Evolutionary conservation across 1,284 basidiomycete genomes (phyloP).

Genomic region (Melampsora larici-populina): DNA sequence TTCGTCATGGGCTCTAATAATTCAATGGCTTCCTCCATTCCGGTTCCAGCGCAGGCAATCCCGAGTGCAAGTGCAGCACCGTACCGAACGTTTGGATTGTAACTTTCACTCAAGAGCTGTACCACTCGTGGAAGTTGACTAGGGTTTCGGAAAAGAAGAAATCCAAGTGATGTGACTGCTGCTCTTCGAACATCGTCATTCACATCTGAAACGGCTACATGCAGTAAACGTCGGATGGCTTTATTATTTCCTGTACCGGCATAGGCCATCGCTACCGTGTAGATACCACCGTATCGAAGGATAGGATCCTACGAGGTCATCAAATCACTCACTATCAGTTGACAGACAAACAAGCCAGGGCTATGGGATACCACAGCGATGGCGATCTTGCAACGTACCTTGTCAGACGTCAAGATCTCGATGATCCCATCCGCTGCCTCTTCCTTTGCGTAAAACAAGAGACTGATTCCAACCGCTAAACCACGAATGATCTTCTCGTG

Average conservation of each 20-base stretch:
- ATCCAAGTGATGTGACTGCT: constrained; percentile 88
- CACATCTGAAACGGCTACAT: constrained; percentile 93
- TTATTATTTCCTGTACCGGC: constrained; percentile 90
- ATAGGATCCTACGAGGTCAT: constrained; percentile 72
- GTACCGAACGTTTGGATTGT: constrained; percentile 95
- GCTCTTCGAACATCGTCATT: constrained; percentile 92
- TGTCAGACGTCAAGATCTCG: constrained; percentile 72
- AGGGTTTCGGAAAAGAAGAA: constrained; percentile 91
- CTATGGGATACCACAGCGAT: background rate
- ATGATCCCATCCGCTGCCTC: constrained; percentile 79
- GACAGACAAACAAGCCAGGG: constrained; percentile 41
- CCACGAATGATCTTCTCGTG: constrained; percentile 98
- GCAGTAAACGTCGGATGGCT: constrained; percentile 80
- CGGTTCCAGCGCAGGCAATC: constrained; percentile 95
- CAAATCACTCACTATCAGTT: background rate
- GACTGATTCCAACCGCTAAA: constrained; percentile 81
- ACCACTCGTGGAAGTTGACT: constrained; percentile 89
- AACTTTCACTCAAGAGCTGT: constrained; percentile 90
- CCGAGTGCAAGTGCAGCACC: constrained; percentile 90
- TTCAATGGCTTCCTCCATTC: constrained; percentile 85
- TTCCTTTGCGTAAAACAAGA: constrained; percentile 84
- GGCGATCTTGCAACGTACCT: constrained; percentile 60
- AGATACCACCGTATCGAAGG: constrained; percentile 90
- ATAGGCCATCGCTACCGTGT: constrained; percentile 88
- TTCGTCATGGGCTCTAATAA: constrained; percentile 95